phyloP scores from a whole-genome alignment of 1,284 basidiomycete genomes.

The Trametes versicolor region DNA sequence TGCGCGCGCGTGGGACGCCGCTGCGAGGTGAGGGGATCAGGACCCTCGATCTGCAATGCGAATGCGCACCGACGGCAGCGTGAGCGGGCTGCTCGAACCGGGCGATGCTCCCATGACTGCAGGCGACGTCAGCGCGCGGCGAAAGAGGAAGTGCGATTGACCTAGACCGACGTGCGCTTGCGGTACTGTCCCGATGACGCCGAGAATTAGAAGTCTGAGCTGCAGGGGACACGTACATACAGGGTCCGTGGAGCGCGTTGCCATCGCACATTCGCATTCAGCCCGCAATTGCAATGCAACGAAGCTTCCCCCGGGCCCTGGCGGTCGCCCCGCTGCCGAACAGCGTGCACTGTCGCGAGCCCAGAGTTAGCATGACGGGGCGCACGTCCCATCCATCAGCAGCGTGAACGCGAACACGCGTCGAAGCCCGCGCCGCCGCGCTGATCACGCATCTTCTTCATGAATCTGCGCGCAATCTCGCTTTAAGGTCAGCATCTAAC shows the following conservation, averaged over 20 bases:
- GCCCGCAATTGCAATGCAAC: not conserved
- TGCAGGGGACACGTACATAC: not conserved
- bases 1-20: not conserved
- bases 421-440: not conserved
- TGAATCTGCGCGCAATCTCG: conserved; percentile 8
- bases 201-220: not conserved
- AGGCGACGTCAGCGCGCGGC: conserved; percentile 3
- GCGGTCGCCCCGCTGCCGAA: not conserved
- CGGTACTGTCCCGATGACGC: conserved; percentile 1
- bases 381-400: not conserved
- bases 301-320: not conserved
- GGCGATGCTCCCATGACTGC: not conserved
- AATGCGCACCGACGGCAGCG: not conserved
- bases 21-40: not conserved
- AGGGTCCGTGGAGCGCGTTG: conserved; percentile 1
- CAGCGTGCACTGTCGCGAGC: not conserved
- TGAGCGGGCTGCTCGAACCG: not conserved
- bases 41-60: not conserved
- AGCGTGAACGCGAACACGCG: no score
- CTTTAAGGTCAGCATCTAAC: conserved; percentile 11
- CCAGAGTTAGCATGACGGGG: conserved; percentile 8
- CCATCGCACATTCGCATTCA: conserved; percentile 4
- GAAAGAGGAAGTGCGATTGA: not conserved
- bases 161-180: conserved; percentile 3
- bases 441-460: not conserved